Conservation (phyloP, 2,329 filamentous ascomycete species). For the Macroventuria anomochaeta region DNA sequence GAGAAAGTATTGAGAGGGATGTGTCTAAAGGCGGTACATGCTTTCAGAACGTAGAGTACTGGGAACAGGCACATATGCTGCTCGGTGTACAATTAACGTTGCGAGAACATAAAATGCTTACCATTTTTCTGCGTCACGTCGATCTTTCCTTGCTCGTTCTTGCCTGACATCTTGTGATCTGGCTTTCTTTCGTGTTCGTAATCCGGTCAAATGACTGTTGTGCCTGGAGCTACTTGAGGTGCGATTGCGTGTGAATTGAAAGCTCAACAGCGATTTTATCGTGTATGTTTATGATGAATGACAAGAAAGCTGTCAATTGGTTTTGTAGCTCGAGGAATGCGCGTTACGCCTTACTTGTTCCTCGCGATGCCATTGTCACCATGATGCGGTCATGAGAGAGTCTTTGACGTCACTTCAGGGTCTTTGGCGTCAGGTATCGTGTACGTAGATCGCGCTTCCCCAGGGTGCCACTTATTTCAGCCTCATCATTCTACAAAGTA, state of each 20-base stretch:
- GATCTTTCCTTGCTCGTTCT: constrained; percentile 25
- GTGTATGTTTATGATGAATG: neutral
- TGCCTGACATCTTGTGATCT: constrained; percentile 18
- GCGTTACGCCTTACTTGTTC: constrained; percentile 8
- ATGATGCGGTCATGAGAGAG: constrained; percentile 18
- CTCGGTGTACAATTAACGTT: no score
- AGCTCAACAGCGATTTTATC: neutral
- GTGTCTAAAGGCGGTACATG: no score
- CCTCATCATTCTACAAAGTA: no score
- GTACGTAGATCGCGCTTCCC: neutral
- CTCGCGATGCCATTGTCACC: constrained; percentile 11
- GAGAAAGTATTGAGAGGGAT: no score
- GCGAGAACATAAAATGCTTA: no score
- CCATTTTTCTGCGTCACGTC: constrained; percentile 41
- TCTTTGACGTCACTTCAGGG: constrained; percentile 15
- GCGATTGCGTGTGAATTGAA: neutral
- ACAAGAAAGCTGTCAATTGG: neutral
- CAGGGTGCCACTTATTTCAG: neutral
- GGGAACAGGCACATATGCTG: no score
- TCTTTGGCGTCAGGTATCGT: constrained; percentile 14
- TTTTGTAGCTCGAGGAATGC: constrained; percentile 5
- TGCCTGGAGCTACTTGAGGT: neutral
- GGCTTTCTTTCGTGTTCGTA: neutral
- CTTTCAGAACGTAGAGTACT: no score
- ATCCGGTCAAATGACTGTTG: neutral